Evolutionary conservation across 2,329 filamentous ascomycete genomes (phyloP), one percentile per base, ranked within the genome.

Genomic region (Juglanconis oblonga): DNA sequence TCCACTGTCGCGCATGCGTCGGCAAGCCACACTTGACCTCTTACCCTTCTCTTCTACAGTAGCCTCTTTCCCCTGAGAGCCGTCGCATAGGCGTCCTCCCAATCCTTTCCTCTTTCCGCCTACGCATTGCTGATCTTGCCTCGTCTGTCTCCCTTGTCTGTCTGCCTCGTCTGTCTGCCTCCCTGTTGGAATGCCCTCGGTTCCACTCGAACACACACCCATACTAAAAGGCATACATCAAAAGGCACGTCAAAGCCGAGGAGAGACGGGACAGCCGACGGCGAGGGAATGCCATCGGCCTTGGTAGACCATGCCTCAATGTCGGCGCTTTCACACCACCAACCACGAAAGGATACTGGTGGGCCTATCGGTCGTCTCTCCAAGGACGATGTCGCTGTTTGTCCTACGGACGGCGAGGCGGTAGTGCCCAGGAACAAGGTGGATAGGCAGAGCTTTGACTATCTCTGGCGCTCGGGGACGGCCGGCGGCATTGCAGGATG

Each of bases 401-500:
- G 76, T 67, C 77, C 79, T 17, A 80, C 80, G 49, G 80, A 83
- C 69, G 76, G 83, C 66, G 79, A 82, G 63, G 76, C 80, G 67
- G 72, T 81, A 67, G 74, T 79, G 59, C 73, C 77, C 33, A 71
- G 74, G 63, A 78, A 79, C 65, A 81, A 81, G 67, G 73, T 84
- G 33, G 79, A 89, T 65, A 91, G 87, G 75, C 86, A 88, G 71
- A 95, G 88, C 71, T 78, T 89, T 65, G 90, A 96, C 67, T 98
- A 98, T 75, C 79, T 95, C 48, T 81, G 92, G 75, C 86, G 91
- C 67, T 95, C 90, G 63, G 91, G 91, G 38, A 77, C 96, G 36
- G 94, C 95, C 2, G 95, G 95, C 52, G 95, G 95, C 14, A 67
- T 97, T 61, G 95, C 95, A 56, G 95, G 94, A 66, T 97, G 92